Evolutionary conservation across 2,329 filamentous ascomycete species (phyloP), one percentile per base, ranked within the genome.

Genomic region (Stylonectria norvegica): DNA sequence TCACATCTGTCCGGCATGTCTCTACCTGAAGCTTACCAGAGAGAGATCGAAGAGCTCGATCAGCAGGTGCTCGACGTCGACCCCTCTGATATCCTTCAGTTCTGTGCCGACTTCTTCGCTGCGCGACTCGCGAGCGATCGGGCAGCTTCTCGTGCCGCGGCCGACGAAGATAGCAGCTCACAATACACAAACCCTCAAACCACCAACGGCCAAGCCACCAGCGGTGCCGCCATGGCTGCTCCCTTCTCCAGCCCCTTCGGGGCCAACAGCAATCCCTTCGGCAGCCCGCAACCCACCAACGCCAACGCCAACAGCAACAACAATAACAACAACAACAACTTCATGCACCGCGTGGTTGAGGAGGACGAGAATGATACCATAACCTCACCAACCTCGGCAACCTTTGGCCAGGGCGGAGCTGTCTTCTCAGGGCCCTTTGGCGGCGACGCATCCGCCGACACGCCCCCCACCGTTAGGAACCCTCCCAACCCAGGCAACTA

Each of bases 301-400:
- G 7, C n/a, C n/a, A n/a, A n/a, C n/a, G n/a, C n/a, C n/a, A n/a
- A n/a, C n/a, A n/a, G n/a, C n/a, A n/a, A n/a, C n/a, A n/a, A n/a
- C n/a, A n/a, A n/a, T n/a, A n/a, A n/a, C n/a, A n/a, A n/a, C n/a
- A 30, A 9, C 27, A 43, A 32, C 20, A 64, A 66, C 45, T 47
- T 58, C 30, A 72, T 75, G 65, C 67, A 72, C 42, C 63, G 68
- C 48, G 79, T 86, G 47, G 81, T 91, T 43, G 89, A 94, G 66
- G 89, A 94, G 58, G 89, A 95, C 38, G 86, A 91, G 63, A 81
- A 79, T 59, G 87, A 90, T 59, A 73, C 71, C 48, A 75, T 90
- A 59, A 81, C 81, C 50, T 90, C 87, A 38, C 87, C 88, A 46
- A 89, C 86, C 46, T 75, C 79, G 40, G 65, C 78, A 20, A 76